Evolutionary conservation across 345 rosid species (phyloP), one percentile per base, ranked within the genome.

Genomic region (Syzygium aromaticum): DNA sequence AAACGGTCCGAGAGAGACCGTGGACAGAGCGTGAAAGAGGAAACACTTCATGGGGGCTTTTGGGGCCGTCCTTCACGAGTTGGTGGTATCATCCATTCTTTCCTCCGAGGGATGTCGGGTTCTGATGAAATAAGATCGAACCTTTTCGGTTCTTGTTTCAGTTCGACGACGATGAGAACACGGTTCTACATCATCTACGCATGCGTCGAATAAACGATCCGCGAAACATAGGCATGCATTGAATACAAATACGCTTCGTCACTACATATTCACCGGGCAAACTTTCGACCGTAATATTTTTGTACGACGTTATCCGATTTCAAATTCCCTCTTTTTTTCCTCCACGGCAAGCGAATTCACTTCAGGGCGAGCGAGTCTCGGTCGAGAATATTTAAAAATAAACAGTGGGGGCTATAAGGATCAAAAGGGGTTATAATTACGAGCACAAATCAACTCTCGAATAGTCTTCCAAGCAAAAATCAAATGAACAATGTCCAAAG

Each of bases 191-290:
- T 73, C 15, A 38, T 38, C 21, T 73, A 38, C 3, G 27, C 2
- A 30, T 64, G 0, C 2, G 6, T 40, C 1, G 1, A 12, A 17
- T 3, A 19, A 33, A 17, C 0, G 7, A 38, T 73, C 22, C 8
- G 0, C 1, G 15, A 73, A 38, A 73, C 5, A 19, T 0, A 7
- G 0, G 3, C 6, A 33, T 0, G 7, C 80, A 19, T 0, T 9
- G 13, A 73, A 19, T 9, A 9, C 25, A 73, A 4, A 9, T 16
- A 73, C 2, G 6, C 1, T 3, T 64, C 21, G 11, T 30, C 77
- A 16, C 38, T 5, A 4, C 6, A 6, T 19, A 30, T 30, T 30
- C 77, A 8, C 12, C 1, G 1, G 1, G 3, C 1, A 1, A 4
- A 33, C 7, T 38, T 19, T 33, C 0, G 3, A 10, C 6, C 5